Base-by-base conservation (phyloP, 208 protist species). In the Perkinsela sp. region DNA sequence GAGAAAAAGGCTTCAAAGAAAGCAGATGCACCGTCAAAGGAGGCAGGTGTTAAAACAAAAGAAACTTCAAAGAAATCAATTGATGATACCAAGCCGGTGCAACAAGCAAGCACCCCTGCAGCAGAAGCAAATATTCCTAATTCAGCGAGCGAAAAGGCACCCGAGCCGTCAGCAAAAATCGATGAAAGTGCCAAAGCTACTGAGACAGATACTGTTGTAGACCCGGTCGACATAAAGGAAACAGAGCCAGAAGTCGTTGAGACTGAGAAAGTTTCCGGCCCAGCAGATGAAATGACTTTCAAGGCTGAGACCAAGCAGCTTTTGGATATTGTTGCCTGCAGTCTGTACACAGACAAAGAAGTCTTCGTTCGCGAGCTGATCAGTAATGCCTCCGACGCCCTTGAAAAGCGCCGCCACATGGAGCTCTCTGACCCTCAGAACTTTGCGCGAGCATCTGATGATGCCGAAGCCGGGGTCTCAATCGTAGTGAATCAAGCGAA, bases 301-400 rank as follows among this genome's bases (percentile, higher is more conserved):
- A 91, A 97, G 82, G 93, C 95, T 13, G 94, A 98, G 77, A 98
- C 94, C n/a, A 79, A 81, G 30, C 93, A 97, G 81, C 85, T 98
- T 28, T 85, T 98, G 1, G 86, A 96, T 70, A 97, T 98, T 73
- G 94, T 98, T 16, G 91, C 93, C 1, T 90, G 94, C 71, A 94
- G 86, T 66, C 80, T 98, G 30, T 98, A 98, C 85, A 92, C 80
- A 1, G 94, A 98, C 68, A 96, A 96, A 76, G 94, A 96, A 75
- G 90, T 97, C 2, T 98, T 97, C 74, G 84, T 98, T 40, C 89
- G 95, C 71, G 95, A 98, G 78, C 78, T 98, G 32, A 83, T 97
- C 29, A 95, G 89, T 15, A 98, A 98, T 76, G 85, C 92, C 16
- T 95, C 90, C 67, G 95, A 98, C 78, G 95, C 94, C 0, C 79